Conservation (phyloP, 345 rosid species). For the Melaleuca alternifolia region DNA sequence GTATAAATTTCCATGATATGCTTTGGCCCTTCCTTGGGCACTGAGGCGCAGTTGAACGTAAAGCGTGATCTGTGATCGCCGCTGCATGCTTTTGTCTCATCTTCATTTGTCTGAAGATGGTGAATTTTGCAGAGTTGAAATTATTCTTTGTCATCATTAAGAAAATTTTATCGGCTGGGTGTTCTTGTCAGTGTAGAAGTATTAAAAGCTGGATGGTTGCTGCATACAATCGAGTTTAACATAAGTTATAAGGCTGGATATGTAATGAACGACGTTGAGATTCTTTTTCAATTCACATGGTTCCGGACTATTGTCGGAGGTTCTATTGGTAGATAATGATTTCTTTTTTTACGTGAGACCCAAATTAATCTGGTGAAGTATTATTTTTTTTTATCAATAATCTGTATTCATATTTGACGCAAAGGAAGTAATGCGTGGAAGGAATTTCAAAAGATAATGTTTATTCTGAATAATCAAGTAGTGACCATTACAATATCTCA, state of each 20-base stretch:
- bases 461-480: too few species aligned
- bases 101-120: background rate
- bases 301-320: background rate
- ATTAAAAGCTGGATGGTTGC: background rate
- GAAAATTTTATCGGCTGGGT: background rate
- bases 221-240: background rate
- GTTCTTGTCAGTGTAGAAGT: background rate
- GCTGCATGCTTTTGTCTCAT: too few species aligned
- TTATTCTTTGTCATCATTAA: background rate
- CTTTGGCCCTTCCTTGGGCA: background rate
- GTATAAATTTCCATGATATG: background rate
- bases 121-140: background rate
- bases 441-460: too few species aligned
- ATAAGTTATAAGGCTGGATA: background rate
- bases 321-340: background rate
- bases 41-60: background rate
- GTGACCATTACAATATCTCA: too few species aligned
- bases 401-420: background rate
- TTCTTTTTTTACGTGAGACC: background rate
- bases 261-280: background rate
- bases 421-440: too few species aligned
- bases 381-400: background rate
- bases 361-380: background rate
- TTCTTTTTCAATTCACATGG: background rate
- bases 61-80: background rate